phyloP scores from a whole-genome alignment of 768 basidiomycete species.

The Pleurotus citrinopileatus region DNA sequence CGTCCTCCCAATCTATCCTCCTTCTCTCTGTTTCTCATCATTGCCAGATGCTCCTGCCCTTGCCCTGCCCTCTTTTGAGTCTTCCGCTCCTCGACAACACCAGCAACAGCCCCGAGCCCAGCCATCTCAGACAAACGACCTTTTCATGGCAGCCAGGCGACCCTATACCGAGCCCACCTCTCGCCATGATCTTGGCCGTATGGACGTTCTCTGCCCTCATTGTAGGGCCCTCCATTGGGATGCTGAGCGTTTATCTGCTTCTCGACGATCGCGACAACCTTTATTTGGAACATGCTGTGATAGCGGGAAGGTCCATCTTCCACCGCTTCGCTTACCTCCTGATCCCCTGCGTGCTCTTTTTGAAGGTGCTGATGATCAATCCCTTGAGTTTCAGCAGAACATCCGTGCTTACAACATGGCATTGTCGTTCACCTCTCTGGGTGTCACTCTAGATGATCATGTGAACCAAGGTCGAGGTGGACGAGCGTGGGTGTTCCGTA shows the following conservation, averaged over 20 bases:
- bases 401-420: slow-evolving; percentile 34
- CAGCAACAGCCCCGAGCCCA: not conserved
- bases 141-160: slow-evolving; percentile 3
- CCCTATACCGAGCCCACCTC: slow-evolving; percentile 14
- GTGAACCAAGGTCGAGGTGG: slow-evolving; percentile 21
- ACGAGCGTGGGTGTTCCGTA: slow-evolving; percentile 23
- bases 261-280: not conserved
- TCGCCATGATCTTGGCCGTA: slow-evolving; percentile 17
- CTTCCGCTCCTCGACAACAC: not conserved
- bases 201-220: slow-evolving; percentile 13
- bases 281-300: slow-evolving; percentile 28
- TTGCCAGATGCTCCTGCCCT: too few relatives aligned
- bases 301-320: slow-evolving; percentile 21
- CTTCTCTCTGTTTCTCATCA: too few relatives aligned
- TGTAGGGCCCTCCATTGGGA: slow-evolving; percentile 19
- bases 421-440: slow-evolving; percentile 32
- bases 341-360: slow-evolving; percentile 9
- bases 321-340: slow-evolving; percentile 12
- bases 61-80: too few relatives aligned
- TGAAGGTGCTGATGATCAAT: slow-evolving; percentile 6
- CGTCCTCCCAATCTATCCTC: too few relatives aligned
- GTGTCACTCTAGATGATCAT: slow-evolving; percentile 22
- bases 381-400: slow-evolving; percentile 26
- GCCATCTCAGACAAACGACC: not conserved
- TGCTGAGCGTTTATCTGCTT: slow-evolving; percentile 10